A percentile compares a stretch with the other conserved stretches of the same genome.
Evolutionary conservation across 257 asterid genomes (phyloP).

Genomic region (Osmanthus fragrans): DNA sequence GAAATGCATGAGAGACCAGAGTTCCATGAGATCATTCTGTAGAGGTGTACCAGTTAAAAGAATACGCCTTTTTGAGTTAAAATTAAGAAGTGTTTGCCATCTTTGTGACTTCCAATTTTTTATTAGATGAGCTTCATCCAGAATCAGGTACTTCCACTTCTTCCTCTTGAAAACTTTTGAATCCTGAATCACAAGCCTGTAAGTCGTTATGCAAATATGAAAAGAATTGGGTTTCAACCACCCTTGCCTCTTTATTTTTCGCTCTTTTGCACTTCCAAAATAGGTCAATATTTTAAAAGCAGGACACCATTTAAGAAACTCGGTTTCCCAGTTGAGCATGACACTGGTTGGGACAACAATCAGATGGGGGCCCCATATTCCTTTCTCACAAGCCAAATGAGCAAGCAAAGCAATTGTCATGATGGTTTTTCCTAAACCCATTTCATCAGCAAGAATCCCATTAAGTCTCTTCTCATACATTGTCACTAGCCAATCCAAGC

Average conservation of each 20-base stretch:
- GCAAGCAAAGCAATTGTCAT: slow-evolving; percentile 99
- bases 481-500: slow-evolving; percentile 99
- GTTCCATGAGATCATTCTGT: slow-evolving; percentile 99
- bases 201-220: slow-evolving; percentile 95
- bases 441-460: slow-evolving; percentile 99
- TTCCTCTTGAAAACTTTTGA: slow-evolving; percentile 94
- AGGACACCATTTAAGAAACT: slow-evolving; percentile 99
- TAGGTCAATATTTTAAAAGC: slow-evolving; percentile 98
- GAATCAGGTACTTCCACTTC: slow-evolving; percentile 96
- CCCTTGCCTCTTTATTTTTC: slow-evolving; percentile 92
- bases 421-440: slow-evolving; percentile 99
- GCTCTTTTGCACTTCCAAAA: slow-evolving; percentile 98
- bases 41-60: slow-evolving; percentile 97
- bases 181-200: slow-evolving; percentile 97
- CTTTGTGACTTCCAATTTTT: slow-evolving; percentile 99
- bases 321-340: slow-evolving; percentile 99
- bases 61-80: slow-evolving; percentile 96
- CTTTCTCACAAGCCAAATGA: slow-evolving; percentile 93
- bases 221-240: slow-evolving; percentile 96
- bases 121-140: slow-evolving; percentile 97
- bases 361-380: slow-evolving; percentile 99
- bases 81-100: slow-evolving; percentile 98
- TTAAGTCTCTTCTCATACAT: slow-evolving; percentile 98
- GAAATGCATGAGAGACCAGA: slow-evolving; percentile 99
- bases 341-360: slow-evolving; percentile 99